Evolutionary conservation across 257 asterid species (phyloP), one percentile per base, ranked within the genome.

Genomic region (Solanum chmielewskii): DNA sequence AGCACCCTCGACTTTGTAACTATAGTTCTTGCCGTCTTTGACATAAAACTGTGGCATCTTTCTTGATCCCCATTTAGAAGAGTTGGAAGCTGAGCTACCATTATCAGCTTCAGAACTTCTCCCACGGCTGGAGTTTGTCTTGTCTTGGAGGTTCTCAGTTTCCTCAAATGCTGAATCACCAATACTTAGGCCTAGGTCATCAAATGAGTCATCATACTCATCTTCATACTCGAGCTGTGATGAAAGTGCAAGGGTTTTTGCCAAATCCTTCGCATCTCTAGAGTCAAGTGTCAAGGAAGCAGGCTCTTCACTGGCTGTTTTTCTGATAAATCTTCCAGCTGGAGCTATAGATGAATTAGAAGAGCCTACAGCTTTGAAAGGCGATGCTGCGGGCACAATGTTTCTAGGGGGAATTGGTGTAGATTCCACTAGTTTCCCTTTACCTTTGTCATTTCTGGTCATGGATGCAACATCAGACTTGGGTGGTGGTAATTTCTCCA

Each of bases 201-300:
- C 99, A 84, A 96, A 97, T 25, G 99, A 97, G 88, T 96, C 99
- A 16, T 97, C 99, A 84, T 97, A 97, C 93, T 97, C 99, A 69
- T 97, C 99, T 88, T 97, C 99, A 39, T 97, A 97, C 93, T 97
- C 98, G 2, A 94, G 93, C 88, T 94, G 99, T 66, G 94, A 92
- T 35, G 91, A 86, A 82, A 97, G 95, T 37, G 95, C 93, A 35
- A 94, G 93, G n/a, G 97, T 94, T 92, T 93, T 95, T 20, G 92
- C 94, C 90, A 89, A 20, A 75, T 92, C 93, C 81, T 88, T 88
- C 10, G 93, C 93, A 49, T 85, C 90, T 87, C 88, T 92, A 59
- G 91, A 89, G 85, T 97, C 84, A 3, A 95, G 94, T 73, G 90
- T 88, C 90, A 86, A 87, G 29, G 90, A 90, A 73, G 91, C 93